Percentiles rank a stretch among this genome's conserved stretches.
Evolutionary conservation across 805 yeast genomes (phyloP).

Genomic region (Candida morakotiae): DNA sequence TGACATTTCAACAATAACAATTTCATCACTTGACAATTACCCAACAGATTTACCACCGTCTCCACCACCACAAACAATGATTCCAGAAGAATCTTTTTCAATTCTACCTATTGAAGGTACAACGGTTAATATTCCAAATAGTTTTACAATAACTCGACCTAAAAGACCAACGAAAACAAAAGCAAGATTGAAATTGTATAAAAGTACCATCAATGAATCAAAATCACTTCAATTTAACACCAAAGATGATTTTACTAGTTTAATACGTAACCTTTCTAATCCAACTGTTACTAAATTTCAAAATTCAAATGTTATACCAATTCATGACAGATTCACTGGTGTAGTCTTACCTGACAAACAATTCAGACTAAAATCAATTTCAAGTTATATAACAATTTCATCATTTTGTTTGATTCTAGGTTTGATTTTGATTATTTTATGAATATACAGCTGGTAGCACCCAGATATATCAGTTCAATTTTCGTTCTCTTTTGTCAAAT

Average conservation of each 20-base stretch:
- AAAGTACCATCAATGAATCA: background rate
- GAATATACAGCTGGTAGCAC: slow-evolving; percentile 3
- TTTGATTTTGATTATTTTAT: background rate
- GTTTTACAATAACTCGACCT: background rate
- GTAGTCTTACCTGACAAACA: slow-evolving; percentile 7
- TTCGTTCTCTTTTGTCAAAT: no score
- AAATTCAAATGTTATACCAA: no score
- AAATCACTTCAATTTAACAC: no score
- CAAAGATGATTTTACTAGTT: background rate
- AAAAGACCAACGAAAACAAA: slow-evolving; percentile 1
- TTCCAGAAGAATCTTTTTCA: slow-evolving; percentile 1
- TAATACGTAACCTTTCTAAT: no score
- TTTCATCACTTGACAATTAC: no score
- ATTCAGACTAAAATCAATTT: slow-evolving; percentile 3
- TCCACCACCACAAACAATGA: no score
- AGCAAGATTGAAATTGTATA: background rate
- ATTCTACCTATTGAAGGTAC: slow-evolving; percentile 4
- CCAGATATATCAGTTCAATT: background rate
- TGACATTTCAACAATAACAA: background rate
- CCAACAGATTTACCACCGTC: no score
- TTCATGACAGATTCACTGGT: slow-evolving; percentile 6
- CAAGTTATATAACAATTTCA: slow-evolving; percentile 3
- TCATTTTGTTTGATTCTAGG: slow-evolving; percentile 1
- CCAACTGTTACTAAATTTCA: no score
- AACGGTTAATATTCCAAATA: background rate